Evolutionary conservation across 176 grass and related monocot genomes (phyloP).

Genomic region (Saccharum spontaneum): DNA sequence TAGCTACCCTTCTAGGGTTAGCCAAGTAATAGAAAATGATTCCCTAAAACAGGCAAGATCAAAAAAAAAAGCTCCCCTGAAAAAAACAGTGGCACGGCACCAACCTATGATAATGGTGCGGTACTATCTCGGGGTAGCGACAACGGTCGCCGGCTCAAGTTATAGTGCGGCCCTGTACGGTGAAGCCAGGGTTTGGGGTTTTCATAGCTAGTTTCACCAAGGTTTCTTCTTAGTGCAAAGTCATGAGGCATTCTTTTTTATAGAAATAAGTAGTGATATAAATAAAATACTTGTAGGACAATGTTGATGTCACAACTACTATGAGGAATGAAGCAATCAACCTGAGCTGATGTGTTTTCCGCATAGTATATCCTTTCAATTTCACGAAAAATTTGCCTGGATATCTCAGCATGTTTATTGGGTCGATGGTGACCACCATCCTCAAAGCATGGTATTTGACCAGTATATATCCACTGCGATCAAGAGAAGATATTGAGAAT

Average conservation of each 20-base stretch:
- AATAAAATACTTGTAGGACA: not conserved
- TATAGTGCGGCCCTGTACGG: too few species aligned
- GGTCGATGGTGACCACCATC: slow-evolving; percentile 87
- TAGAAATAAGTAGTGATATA: slow-evolving; percentile 3
- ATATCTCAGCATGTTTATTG: slow-evolving; percentile 92
- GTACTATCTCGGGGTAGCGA: too few species aligned
- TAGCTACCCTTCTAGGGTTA: too few species aligned
- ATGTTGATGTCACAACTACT: not conserved
- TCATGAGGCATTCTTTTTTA: not conserved
- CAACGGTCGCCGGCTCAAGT: too few species aligned
- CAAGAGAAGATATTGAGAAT: slow-evolving; percentile 12
- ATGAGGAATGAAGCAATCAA: slow-evolving; percentile 26
- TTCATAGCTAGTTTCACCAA: not conserved
- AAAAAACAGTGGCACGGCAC: too few species aligned
- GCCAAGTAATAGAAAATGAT: too few species aligned
- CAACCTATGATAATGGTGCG: too few species aligned
- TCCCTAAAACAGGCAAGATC: too few species aligned
- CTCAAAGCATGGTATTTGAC: slow-evolving; percentile 91
- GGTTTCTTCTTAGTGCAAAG: not conserved
- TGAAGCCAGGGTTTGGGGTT: not conserved
- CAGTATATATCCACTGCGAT: slow-evolving; percentile 91
- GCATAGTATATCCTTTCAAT: slow-evolving; percentile 69
- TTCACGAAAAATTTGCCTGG: slow-evolving; percentile 86
- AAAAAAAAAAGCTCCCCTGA: too few species aligned
- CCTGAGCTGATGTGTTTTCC: slow-evolving; percentile 64